Evolutionary conservation across 768 basidiomycete species (phyloP).

Genomic region (Tulasnella sp.): DNA sequence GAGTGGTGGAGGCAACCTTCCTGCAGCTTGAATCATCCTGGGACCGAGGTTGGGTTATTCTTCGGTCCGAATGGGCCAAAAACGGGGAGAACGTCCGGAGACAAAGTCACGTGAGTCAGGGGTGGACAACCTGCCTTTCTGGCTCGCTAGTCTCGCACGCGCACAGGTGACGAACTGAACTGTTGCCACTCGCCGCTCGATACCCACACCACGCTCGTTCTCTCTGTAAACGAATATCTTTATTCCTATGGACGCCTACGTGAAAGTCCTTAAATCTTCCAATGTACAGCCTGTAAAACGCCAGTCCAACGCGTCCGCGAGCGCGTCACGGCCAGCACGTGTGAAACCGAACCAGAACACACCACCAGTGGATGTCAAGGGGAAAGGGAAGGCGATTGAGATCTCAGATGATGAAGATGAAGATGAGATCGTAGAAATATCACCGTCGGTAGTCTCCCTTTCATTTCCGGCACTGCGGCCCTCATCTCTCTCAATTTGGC

Average conservation of each 20-base stretch:
- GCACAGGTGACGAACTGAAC: neutral
- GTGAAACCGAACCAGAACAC: neutral
- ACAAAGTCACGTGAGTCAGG: neutral
- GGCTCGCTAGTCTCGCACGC: neutral
- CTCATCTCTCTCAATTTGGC: neutral
- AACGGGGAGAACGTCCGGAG: neutral
- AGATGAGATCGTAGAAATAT: slow-evolving; percentile 8
- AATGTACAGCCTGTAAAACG: slow-evolving; percentile 5
- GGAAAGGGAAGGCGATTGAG: neutral
- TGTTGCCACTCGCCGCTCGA: neutral
- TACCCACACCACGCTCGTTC: slow-evolving; percentile 2
- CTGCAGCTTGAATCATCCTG: no score
- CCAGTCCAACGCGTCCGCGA: neutral
- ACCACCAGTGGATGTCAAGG: neutral
- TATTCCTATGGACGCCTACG: neutral
- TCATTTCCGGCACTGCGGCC: neutral
- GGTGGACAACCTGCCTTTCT: neutral
- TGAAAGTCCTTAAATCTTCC: slow-evolving; percentile 4
- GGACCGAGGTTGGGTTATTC: neutral
- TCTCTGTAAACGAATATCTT: neutral
- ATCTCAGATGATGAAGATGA: slow-evolving; percentile 9
- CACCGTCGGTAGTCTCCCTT: neutral
- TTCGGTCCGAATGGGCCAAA: slow-evolving; percentile 7
- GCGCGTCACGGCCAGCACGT: neutral
- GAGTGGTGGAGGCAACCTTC: neutral